Base-by-base conservation (phyloP, 1,139 yeast species). In the Pichia norvegensis region DNA sequence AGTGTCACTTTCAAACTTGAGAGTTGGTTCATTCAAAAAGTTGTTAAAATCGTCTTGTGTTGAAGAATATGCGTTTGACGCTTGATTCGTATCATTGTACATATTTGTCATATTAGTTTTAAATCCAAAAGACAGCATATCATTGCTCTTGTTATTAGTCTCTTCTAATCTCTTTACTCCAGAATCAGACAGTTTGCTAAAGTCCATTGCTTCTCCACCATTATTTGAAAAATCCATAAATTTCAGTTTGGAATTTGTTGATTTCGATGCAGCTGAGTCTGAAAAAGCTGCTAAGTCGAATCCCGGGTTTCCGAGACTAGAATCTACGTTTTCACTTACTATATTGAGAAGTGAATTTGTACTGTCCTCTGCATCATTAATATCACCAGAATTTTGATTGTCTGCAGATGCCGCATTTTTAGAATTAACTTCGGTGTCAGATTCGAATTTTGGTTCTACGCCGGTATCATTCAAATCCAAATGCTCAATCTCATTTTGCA, bases 401-500 rank as follows among this genome's bases (percentile, higher is more conserved):
- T 31, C 35, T 31, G 14, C 16, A 31, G 35, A 13, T 27, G 5
- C n/a, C 14, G 31, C 25, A 33, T 23, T 23, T 25, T 29, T 31
- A 3, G 25, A 8, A 17, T 33, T 38, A 2, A 4, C 3, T 6
- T n/a, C 5, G 16, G n/a, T 8, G n/a, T 16, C 23, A 8, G 16
- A n/a, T 4, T 17, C 17, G 4, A n/a, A 14, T 3, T 16, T 25
- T 33, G n/a, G 21, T 17, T 20, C n/a, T 13, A 13, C 31, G 10
- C 20, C 29, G 16, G 20, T 16, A 35, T 39, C 38, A 35, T 42
- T 42, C 21, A 49, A n/a, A 16, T 40, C 36, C 9, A 44, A 23
- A 13, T 45, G 22, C 14, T 51, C 48, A 8, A 41, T 22, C 20
- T 46, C 41, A 6, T 55, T 45, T 6, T 56, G 43, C 29, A 74